Conservation (phyloP, 139 green algal species). For the Desmodesmus armatus region DNA sequence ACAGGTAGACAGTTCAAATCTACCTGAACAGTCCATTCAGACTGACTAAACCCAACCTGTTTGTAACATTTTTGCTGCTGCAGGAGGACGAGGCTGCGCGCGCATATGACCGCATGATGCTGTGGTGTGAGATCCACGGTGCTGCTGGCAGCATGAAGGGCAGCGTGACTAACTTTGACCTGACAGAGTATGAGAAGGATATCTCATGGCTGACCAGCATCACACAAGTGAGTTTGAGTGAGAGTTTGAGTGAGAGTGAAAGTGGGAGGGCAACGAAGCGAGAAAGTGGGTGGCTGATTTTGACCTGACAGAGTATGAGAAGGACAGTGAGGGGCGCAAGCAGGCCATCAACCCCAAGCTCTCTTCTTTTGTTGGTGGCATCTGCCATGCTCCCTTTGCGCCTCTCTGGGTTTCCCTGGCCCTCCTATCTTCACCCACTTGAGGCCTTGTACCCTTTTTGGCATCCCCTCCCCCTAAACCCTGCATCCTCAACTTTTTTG, state of each 20-base stretch:
- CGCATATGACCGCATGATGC: constrained; percentile 96
- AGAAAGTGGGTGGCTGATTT: constrained; percentile 87
- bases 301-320: constrained; percentile 83
- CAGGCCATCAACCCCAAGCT: too few relatives aligned
- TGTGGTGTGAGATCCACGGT: constrained; percentile 92
- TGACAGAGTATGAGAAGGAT: constrained; percentile 83
- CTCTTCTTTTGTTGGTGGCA: not conserved
- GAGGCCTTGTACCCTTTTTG: not conserved
- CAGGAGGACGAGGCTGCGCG: constrained; percentile 86
- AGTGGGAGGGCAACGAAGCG: too few relatives aligned
- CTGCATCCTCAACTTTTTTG: not conserved
- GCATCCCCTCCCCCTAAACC: not conserved
- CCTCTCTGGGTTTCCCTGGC: not conserved
- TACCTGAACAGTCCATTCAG: too few relatives aligned
- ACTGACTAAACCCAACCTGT: too few relatives aligned
- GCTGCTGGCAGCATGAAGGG: constrained; percentile 74
- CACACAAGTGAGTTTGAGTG: constrained; percentile 64
- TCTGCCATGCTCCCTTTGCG: not conserved
- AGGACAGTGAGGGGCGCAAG: constrained; percentile 79
- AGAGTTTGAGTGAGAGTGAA: not conserved
- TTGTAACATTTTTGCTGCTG: constrained; percentile 38
- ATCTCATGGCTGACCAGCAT: constrained; percentile 76
- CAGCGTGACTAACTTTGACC: constrained; percentile 89
- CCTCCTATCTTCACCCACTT: not conserved
- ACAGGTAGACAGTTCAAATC: too few relatives aligned